Evolutionary conservation across 73 alveolate genomes (phyloP), one percentile per base, ranked within the genome.

Genomic region (Symbiodinium natans): DNA sequence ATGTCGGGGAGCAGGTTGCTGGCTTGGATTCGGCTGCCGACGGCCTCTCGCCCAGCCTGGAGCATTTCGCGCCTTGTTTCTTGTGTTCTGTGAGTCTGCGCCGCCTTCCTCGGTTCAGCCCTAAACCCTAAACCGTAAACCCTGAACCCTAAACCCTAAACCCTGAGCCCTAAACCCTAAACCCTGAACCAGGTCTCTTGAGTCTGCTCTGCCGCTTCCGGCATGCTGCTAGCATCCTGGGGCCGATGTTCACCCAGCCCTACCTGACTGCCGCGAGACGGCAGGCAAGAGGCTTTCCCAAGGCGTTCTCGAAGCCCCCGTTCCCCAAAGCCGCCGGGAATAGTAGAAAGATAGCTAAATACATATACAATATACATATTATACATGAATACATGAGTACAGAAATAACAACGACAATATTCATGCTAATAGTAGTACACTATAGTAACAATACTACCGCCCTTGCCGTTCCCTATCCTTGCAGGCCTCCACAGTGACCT

Each of bases 171-270:
- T 31, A 21, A 21, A 33, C 21, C 6, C 23, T 71, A 23, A 11
- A 8, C 33, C 3, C 59, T 19, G 13, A 6, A 39, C 38, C 3
- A 87, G 94, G 94, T 29, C 71, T 87, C 27, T 6, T 89, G 34
- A 63, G 75, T 36, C 74, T 90, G 23, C 89, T 63, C 8, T 90
- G 97, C 52, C 97, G 97, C 38, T 90, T 90, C 56, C 97, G 97
- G 39, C 97, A 90, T 38, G 97, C 80, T 6, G 97, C 88, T 40
- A 71, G 36, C 54, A 82, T 33, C 27, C 88, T 90, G 83, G 97
- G 97, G 77, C 97, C 39, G 21, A 90, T 90, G 97, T 17, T 54
- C 54, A 90, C 97, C 3, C 21, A 73, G n/a, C 82, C 87, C 39
- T 41, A 40, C 41, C 27, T 90, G 89, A 21, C 77, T 33, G 2